phyloP scores from a whole-genome alignment of 768 basidiomycete species.

The Mrakia blollopis region DNA sequence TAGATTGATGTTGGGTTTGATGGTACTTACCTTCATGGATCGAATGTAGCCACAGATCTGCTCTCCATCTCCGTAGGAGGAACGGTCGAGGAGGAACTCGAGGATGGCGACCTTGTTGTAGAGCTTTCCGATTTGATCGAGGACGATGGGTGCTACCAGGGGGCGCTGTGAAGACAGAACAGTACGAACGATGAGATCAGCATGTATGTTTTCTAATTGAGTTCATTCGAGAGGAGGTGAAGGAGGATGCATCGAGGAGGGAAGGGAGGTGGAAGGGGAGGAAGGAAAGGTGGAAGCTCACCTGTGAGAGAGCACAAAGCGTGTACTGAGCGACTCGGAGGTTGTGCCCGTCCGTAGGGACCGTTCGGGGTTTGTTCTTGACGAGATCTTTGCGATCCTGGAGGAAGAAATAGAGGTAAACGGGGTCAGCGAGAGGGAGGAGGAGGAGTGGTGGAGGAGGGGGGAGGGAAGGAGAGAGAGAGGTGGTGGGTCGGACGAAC shows the following conservation, averaged over 20 bases:
- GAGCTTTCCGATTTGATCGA: conserved; percentile 85
- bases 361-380: conserved; percentile 54
- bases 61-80: conserved; percentile 82
- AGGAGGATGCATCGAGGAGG: no score
- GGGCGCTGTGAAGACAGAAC: conserved; percentile 54
- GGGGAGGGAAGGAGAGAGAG: not conserved
- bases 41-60: conserved; percentile 88
- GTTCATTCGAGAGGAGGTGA: not conserved
- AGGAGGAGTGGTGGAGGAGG: not conserved
- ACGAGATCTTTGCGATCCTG: conserved; percentile 46
- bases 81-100: conserved; percentile 77
- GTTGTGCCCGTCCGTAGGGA: conserved; percentile 85
- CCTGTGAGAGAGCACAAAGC: conserved; percentile 94
- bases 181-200: not conserved
- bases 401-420: no score
- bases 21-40: conserved; percentile 78
- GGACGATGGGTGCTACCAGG: conserved; percentile 83
- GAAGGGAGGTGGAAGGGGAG: not conserved
- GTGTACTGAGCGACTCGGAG: conserved; percentile 82
- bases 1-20: no score
- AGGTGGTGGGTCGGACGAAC: conserved; percentile 13
- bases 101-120: conserved; percentile 95
- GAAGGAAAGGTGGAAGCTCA: conserved; percentile 41
- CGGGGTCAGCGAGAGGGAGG: not conserved
- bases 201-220: not conserved